phyloP scores from a whole-genome alignment of 257 asterid genomes.

The Nicotiana attenuata region DNA sequence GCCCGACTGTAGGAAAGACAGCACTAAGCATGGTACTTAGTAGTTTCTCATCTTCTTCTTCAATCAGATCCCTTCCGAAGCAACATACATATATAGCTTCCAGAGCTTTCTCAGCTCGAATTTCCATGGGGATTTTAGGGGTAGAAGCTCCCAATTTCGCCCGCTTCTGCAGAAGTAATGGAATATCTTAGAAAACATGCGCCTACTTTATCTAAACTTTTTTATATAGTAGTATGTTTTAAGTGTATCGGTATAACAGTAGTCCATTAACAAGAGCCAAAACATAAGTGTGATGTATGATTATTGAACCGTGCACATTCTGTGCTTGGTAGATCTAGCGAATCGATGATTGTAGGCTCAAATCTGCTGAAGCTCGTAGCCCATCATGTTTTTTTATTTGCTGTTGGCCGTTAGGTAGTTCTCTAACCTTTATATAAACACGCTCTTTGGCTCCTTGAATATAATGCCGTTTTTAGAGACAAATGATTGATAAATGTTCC shows the following conservation, averaged over 20 bases:
- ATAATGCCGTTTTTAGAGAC: neutral
- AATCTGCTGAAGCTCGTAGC: neutral
- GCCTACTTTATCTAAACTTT: neutral
- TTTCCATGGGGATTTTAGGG: constrained; percentile 69
- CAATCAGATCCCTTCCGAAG: constrained; percentile 63
- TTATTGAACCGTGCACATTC: neutral
- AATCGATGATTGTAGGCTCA: neutral
- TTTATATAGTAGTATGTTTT: neutral
- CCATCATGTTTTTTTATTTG: neutral
- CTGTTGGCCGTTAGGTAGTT: neutral
- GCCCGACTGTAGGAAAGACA: constrained; percentile 68
- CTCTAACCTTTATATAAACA: neutral
- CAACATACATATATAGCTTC: constrained; percentile 79
- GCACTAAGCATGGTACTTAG: constrained; percentile 53
- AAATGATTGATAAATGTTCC: neutral
- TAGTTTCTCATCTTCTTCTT: constrained; percentile 66
- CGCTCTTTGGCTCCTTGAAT: neutral
- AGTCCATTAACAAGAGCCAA: neutral
- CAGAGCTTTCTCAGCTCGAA: constrained; percentile 87
- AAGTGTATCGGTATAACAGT: neutral
- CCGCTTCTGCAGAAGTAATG: constrained; percentile 47
- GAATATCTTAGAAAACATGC: neutral
- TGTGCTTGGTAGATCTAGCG: neutral
- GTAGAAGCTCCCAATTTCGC: constrained; percentile 38
- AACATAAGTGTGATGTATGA: neutral